phyloP scores from a whole-genome alignment of 2,329 filamentous ascomycete species.

The Trichophyton verrucosum region DNA sequence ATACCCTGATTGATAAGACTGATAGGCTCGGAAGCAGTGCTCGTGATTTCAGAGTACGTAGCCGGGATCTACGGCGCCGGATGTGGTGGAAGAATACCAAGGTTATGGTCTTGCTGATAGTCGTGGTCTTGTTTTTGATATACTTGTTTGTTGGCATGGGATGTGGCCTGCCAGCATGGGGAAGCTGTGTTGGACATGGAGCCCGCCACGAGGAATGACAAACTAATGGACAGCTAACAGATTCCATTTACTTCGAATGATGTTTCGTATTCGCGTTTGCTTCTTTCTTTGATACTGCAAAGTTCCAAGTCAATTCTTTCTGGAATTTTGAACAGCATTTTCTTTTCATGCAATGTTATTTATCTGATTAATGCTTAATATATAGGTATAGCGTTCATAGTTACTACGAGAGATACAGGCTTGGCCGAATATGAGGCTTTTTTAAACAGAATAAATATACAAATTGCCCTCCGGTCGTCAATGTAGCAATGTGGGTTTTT shows the following conservation, averaged over 20 bases:
- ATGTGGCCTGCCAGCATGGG: constrained; percentile 52
- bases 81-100: constrained; percentile 99
- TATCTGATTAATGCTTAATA: constrained; percentile 1
- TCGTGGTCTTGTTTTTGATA: constrained; percentile 53
- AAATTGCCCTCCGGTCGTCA: not conserved
- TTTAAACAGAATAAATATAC: not conserved
- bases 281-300: not conserved
- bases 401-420: not conserved
- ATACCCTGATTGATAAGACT: constrained; percentile 91
- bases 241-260: not conserved
- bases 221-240: not conserved
- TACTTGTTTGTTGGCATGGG: constrained; percentile 62
- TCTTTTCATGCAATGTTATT: not conserved
- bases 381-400: constrained; percentile 1
- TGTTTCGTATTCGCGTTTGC: not conserved
- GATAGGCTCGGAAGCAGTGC: constrained; percentile 80
- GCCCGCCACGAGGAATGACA: not conserved
- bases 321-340: not conserved
- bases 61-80: constrained; percentile 69
- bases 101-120: constrained; percentile 73
- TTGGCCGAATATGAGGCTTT: not conserved
- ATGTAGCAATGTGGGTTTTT: not conserved
- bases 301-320: not conserved
- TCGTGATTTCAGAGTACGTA: constrained; percentile 78
- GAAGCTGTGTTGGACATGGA: constrained; percentile 28